A percentile compares a stretch with the other conserved stretches of the same genome.
Evolutionary conservation across 257 asterid species (phyloP).

Genomic region (Solanum virginianum): DNA sequence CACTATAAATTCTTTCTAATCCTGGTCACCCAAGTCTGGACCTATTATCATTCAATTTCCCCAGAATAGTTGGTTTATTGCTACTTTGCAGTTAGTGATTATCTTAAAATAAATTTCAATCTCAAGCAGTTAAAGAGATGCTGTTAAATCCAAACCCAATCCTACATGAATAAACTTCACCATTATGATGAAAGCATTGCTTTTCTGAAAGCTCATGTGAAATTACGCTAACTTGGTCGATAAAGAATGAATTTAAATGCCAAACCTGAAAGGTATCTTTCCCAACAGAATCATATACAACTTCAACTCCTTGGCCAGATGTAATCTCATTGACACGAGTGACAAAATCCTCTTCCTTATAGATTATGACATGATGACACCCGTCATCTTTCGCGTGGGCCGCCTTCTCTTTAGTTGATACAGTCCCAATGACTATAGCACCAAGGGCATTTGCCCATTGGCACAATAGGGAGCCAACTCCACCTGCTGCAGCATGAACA

Average conservation of each 20-base stretch:
- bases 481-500: constrained; percentile 97
- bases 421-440: constrained; percentile 92
- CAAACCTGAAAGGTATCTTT: constrained; percentile 92
- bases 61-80: background rate
- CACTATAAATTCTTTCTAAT: background rate
- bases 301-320: constrained; percentile 88
- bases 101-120: background rate
- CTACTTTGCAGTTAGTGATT: background rate
- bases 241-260: background rate
- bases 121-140: constrained; percentile 1
- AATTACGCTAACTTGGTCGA: background rate
- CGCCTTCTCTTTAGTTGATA: constrained; percentile 82
- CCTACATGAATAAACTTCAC: background rate
- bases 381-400: constrained; percentile 90
- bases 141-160: background rate
- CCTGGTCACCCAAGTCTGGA: background rate
- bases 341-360: constrained; percentile 80
- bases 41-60: background rate
- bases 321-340: constrained; percentile 79
- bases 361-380: constrained; percentile 71
- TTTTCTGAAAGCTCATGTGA: background rate
- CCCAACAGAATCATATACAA: constrained; percentile 97
- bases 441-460: constrained; percentile 96
- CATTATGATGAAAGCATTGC: background rate
- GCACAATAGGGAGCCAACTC: constrained; percentile 88